These are phyloP conservation scores for Sarocladiaceae sp. DNA, from an alignment of 2,329 filamentous ascomycete genomes.

Conservation along the genomic window DNA sequence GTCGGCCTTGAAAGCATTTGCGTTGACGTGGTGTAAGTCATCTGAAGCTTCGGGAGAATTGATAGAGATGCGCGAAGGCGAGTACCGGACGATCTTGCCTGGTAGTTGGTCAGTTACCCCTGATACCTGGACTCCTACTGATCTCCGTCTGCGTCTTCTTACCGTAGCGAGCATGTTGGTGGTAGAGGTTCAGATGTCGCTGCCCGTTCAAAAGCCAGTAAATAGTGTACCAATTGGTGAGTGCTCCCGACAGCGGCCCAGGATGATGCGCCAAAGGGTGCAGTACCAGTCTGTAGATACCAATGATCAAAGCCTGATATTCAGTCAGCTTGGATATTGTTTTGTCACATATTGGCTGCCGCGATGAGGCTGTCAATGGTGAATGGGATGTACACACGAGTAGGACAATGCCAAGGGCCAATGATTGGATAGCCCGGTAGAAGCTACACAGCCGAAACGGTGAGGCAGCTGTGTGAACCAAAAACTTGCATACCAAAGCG, in stretches of 20 bases:
- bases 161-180: neutral
- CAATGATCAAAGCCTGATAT: neutral
- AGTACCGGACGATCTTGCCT: constrained; percentile 1
- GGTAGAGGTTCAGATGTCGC: neutral
- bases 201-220: neutral
- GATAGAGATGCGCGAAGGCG: neutral
- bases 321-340: too few species aligned
- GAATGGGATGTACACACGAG: too few species aligned
- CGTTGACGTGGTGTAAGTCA: constrained; percentile 1
- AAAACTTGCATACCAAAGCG: too few species aligned
- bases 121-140: neutral
- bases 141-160: too few species aligned
- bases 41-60: neutral
- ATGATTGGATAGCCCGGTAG: too few species aligned
- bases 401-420: too few species aligned
- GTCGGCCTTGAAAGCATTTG: neutral
- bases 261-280: constrained; percentile 2
- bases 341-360: too few species aligned
- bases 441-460: too few species aligned
- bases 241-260: neutral
- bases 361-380: too few species aligned
- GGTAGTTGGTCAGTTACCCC: neutral
- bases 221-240: constrained; percentile 1
- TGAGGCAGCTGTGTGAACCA: too few species aligned
- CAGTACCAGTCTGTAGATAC: neutral